phyloP scores from a whole-genome alignment of 345 rosid genomes.

The Toxicodendron radicans region DNA sequence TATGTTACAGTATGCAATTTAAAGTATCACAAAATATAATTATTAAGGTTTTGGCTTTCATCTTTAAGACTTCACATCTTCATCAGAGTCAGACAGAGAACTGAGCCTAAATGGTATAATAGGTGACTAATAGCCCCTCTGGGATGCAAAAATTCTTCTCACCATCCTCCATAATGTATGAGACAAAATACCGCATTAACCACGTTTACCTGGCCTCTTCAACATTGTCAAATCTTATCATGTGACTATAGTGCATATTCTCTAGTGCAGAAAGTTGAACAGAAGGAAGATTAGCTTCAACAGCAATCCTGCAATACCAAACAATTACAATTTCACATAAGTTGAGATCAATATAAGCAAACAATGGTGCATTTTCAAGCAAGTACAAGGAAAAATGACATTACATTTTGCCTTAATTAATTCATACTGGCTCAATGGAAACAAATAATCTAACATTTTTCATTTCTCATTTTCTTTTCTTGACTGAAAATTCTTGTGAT shows the following conservation, averaged over 20 bases:
- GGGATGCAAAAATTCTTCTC: too few relatives aligned
- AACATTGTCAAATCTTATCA: constrained; percentile 87
- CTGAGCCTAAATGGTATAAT: constrained; percentile 10
- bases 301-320: constrained; percentile 62
- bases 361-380: neutral
- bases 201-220: constrained; percentile 73
- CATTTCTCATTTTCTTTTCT: neutral
- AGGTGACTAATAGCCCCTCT: neutral
- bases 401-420: neutral
- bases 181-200: neutral
- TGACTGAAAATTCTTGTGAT: neutral
- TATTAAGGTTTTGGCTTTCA: constrained; percentile 4
- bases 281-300: constrained; percentile 64
- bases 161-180: too few relatives aligned
- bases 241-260: constrained; percentile 91
- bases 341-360: neutral
- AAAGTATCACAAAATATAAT: neutral
- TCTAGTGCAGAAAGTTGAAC: constrained; percentile 81
- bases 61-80: constrained; percentile 17
- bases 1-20: neutral
- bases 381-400: neutral
- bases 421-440: neutral
- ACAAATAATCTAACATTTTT: neutral
- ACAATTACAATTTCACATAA: constrained; percentile 1
- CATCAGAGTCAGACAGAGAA: neutral